Evolutionary conservation across 805 yeast species (phyloP).

Genomic region (Peterozyma toletana): DNA sequence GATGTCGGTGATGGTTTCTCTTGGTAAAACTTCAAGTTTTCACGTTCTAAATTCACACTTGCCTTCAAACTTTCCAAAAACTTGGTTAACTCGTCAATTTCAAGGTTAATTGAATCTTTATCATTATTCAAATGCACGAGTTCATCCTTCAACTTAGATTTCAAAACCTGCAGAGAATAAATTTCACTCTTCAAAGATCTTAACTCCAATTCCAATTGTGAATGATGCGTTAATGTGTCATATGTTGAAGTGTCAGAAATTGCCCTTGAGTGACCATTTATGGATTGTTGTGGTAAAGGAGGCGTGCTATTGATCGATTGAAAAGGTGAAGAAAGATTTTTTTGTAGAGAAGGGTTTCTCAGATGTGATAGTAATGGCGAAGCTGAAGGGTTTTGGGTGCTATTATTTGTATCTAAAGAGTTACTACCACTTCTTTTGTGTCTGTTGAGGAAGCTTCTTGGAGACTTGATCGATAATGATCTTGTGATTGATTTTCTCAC

Average conservation of each 20-base stretch:
- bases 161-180: conserved; percentile 28
- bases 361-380: too few relatives aligned
- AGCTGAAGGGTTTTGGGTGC: conserved; percentile 12
- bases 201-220: conserved; percentile 31
- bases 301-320: conserved; percentile 31
- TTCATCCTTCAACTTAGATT: conserved; percentile 38
- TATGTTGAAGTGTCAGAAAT: conserved; percentile 35
- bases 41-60: conserved; percentile 2
- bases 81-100: conserved; percentile 24
- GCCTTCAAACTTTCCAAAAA: conserved; percentile 11
- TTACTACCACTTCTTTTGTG: conserved; percentile 19
- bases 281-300: conserved; percentile 28
- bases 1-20: conserved; percentile 5
- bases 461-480: conserved; percentile 15
- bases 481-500: conserved; percentile 14
- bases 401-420: conserved; percentile 3
- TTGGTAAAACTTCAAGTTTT: not conserved
- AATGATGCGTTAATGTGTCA: conserved; percentile 21
- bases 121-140: conserved; percentile 40
- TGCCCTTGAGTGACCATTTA: conserved; percentile 28
- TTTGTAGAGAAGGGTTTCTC: too few relatives aligned
- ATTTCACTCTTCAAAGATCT: conserved; percentile 31
- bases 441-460: conserved; percentile 17
- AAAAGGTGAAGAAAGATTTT: too few relatives aligned
- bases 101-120: conserved; percentile 38